Conservation (phyloP, 352 stramenopile genomes). For the Hyaloperonospora arabidopsidis region DNA sequence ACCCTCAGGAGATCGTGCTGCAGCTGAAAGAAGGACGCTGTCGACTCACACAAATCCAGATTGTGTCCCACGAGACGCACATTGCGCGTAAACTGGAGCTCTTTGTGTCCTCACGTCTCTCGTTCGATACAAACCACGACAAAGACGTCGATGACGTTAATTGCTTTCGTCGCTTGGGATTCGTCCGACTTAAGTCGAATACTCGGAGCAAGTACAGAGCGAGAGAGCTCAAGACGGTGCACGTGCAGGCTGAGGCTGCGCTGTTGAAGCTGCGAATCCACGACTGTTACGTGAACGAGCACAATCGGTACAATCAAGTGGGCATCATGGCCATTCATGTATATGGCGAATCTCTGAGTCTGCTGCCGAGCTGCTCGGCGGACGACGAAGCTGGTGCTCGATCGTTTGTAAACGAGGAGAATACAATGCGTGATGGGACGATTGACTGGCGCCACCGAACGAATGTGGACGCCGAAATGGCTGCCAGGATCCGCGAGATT, state of each 20-base stretch:
- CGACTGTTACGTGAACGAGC: conserved; percentile 81
- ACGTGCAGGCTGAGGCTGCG: conserved; percentile 77
- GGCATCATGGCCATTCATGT: conserved; percentile 88
- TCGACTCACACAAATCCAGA: conserved; percentile 77
- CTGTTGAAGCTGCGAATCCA: conserved; percentile 88
- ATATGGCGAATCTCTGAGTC: conserved; percentile 50
- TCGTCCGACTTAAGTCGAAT: conserved; percentile 78
- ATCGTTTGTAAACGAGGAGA: conserved; percentile 16
- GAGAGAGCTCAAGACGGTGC: conserved; percentile 89
- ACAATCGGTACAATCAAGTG: conserved; percentile 88
- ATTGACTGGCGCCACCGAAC: conserved; percentile 77
- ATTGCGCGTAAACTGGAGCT: conserved; percentile 91
- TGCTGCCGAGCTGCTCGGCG: conserved; percentile 46
- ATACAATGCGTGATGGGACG: conserved; percentile 2
- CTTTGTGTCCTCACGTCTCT: conserved; percentile 59
- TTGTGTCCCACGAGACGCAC: conserved; percentile 89
- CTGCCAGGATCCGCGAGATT: conserved; percentile 82
- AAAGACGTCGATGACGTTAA: conserved; percentile 13
- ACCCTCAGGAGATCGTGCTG: conserved; percentile 90
- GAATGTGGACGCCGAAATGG: conserved; percentile 86
- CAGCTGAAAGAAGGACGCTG: conserved; percentile 59
- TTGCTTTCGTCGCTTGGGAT: conserved; percentile 74
- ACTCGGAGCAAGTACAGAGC: conserved; percentile 79
- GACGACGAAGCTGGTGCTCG: conserved; percentile 27
- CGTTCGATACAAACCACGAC: conserved; percentile 8